A percentile compares a stretch with the other conserved stretches of the same genome.
These are phyloP conservation scores for Collybia sordida DNA, from an alignment of 768 basidiomycete species.

Conservation along the genomic window DNA sequence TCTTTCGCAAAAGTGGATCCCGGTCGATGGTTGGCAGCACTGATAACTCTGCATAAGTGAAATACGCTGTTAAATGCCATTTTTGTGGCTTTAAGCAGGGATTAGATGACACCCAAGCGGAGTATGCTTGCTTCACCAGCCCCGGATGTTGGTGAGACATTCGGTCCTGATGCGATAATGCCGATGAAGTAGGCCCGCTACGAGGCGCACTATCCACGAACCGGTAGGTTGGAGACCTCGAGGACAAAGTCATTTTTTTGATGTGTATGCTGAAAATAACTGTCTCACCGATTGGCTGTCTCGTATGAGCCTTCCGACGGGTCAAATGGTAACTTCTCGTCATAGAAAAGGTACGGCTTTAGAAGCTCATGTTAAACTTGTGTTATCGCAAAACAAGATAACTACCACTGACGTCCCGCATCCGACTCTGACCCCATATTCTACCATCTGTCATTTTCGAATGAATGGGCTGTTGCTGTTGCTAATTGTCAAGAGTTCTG, in stretches of 20 bases:
- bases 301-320: slow-evolving; percentile 36
- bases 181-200: slow-evolving; percentile 47
- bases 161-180: slow-evolving; percentile 57
- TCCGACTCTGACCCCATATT: slow-evolving; percentile 67
- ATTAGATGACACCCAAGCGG: slow-evolving; percentile 53
- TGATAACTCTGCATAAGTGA: slow-evolving; percentile 47
- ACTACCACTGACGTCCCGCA: slow-evolving; percentile 47
- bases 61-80: slow-evolving; percentile 66
- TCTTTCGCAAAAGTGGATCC: slow-evolving; percentile 40
- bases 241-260: slow-evolving; percentile 3
- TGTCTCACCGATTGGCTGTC: slow-evolving; percentile 34
- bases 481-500: not conserved
- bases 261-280: not conserved
- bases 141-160: slow-evolving; percentile 52
- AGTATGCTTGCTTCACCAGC: slow-evolving; percentile 72
- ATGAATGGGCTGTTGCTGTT: not conserved
- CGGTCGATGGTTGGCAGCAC: slow-evolving; percentile 46
- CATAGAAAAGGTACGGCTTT: slow-evolving; percentile 71
- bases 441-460: slow-evolving; percentile 48
- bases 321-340: slow-evolving; percentile 54
- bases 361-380: not conserved
- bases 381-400: slow-evolving; percentile 4
- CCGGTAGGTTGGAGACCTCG: slow-evolving; percentile 44
- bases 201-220: slow-evolving; percentile 59
- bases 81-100: slow-evolving; percentile 51